phyloP scores from a whole-genome alignment of 2,329 filamentous ascomycete genomes.

The Chlorencoelia australis region DNA sequence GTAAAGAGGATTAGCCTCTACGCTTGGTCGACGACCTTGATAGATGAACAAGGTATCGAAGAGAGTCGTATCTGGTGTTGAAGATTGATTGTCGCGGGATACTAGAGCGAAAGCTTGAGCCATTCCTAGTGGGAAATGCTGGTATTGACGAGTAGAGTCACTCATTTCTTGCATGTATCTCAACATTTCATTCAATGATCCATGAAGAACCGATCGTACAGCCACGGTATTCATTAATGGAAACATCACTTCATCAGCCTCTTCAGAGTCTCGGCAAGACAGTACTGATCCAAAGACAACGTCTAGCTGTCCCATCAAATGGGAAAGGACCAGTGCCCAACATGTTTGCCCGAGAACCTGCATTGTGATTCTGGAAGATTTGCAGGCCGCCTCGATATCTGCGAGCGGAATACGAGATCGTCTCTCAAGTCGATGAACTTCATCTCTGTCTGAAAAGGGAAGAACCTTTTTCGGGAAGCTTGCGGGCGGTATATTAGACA shows the following conservation, averaged over 20 bases:
- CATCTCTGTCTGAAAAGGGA: slow-evolving; percentile 3
- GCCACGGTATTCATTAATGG: slow-evolving; percentile 89
- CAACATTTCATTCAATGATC: slow-evolving; percentile 53
- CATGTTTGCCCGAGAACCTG: slow-evolving; percentile 69
- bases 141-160: slow-evolving; percentile 54
- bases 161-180: slow-evolving; percentile 64
- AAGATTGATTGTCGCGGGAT: slow-evolving; percentile 7
- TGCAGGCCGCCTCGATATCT: slow-evolving; percentile 51
- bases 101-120: slow-evolving; percentile 44
- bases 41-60: slow-evolving; percentile 60
- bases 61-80: slow-evolving; percentile 30
- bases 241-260: slow-evolving; percentile 60
- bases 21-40: slow-evolving; percentile 38
- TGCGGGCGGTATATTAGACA: slow-evolving; percentile 41
- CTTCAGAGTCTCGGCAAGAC: slow-evolving; percentile 70
- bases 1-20: slow-evolving; percentile 15
- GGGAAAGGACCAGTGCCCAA: slow-evolving; percentile 63
- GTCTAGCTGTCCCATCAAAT: slow-evolving; percentile 54
- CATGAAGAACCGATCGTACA: slow-evolving; percentile 63
- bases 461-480: slow-evolving; percentile 29
- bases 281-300: slow-evolving; percentile 75
- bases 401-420: slow-evolving; percentile 33
- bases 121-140: slow-evolving; percentile 68
- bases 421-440: slow-evolving; percentile 35
- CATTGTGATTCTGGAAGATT: slow-evolving; percentile 53